Conservation (phyloP, 169 alveolate genomes). For the Cryptosporidium baileyi region DNA sequence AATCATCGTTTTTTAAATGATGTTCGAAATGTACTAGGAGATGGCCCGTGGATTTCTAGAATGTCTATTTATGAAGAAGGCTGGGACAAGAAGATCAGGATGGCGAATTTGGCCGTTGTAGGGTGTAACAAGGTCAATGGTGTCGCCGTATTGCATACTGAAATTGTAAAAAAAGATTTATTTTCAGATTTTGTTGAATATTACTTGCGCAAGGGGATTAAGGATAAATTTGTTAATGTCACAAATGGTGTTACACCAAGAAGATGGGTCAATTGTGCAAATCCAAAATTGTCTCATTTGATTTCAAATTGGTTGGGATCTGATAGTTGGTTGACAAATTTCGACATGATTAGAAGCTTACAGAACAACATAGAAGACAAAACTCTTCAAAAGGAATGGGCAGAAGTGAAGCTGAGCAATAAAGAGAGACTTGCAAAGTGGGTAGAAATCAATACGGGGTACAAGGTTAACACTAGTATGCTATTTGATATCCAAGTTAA, state of each 20-base stretch:
- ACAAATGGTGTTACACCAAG: constrained; percentile 97
- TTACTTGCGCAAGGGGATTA: constrained; percentile 76
- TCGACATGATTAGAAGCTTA: constrained; percentile 80
- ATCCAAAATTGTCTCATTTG: constrained; percentile 86
- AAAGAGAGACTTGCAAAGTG: constrained; percentile 82
- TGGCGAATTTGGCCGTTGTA: constrained; percentile 92
- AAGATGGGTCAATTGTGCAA: constrained; percentile 91
- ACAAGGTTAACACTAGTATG: constrained; percentile 79
- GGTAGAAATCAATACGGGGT: constrained; percentile 81
- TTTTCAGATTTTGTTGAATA: constrained; percentile 88
- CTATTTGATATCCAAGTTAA: constrained; percentile 91
- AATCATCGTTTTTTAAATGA: constrained; percentile 87
- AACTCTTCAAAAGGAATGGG: constrained; percentile 82
- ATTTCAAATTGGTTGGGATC: constrained; percentile 86
- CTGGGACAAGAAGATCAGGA: constrained; percentile 85
- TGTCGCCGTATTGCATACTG: constrained; percentile 93
- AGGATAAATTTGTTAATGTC: constrained; percentile 87
- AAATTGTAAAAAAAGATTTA: constrained; percentile 81
- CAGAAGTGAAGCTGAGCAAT: constrained; percentile 79
- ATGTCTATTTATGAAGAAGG: constrained; percentile 90
- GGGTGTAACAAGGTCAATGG: constrained; percentile 92
- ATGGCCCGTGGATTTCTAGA: constrained; percentile 77
- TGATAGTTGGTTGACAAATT: constrained; percentile 87
- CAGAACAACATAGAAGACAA: constrained; percentile 76
- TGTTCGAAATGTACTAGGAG: constrained; percentile 77